Evolutionary conservation across 1,284 basidiomycete genomes (phyloP).

Genomic region (Fomitopsis palustris): DNA sequence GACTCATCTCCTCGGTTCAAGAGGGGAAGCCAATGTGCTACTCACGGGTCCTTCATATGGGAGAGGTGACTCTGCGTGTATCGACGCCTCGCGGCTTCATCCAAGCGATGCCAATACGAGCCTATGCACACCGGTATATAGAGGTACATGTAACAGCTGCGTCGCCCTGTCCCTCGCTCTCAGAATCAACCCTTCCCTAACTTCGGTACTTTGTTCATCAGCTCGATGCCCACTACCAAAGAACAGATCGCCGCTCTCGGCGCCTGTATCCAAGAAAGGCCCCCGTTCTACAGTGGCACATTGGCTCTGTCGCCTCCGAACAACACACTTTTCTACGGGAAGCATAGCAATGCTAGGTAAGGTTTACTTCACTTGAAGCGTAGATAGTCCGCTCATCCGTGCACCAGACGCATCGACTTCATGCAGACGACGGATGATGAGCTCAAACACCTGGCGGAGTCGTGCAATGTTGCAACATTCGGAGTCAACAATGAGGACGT

Average conservation of each 20-base stretch:
- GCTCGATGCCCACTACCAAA: neutral
- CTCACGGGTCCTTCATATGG: no score
- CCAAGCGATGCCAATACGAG: no score
- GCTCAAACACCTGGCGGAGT: neutral
- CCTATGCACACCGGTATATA: no score
- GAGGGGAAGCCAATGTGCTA: no score
- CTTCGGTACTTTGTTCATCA: no score
- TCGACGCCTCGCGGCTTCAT: no score
- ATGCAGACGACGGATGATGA: neutral
- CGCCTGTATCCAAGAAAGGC: slow-evolving; percentile 2
- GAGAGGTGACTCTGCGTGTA: no score
- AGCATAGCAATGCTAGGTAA: slow-evolving; percentile 5
- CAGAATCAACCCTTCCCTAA: no score
- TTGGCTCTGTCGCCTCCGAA: slow-evolving; percentile 1
- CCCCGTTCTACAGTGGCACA: slow-evolving; percentile 14
- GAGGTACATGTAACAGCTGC: no score
- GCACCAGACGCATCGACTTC: neutral
- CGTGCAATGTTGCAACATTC: slow-evolving; percentile 20
- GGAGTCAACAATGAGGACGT: slow-evolving; percentile 18
- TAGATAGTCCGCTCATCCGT: neutral
- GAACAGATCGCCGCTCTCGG: slow-evolving; percentile 4
- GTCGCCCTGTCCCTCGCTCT: no score
- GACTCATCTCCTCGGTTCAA: no score
- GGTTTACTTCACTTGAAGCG: neutral
- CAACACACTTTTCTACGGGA: slow-evolving; percentile 16